These are phyloP conservation scores for Delonix regia DNA, from an alignment of 306 rosid species.

Conservation along the genomic window DNA sequence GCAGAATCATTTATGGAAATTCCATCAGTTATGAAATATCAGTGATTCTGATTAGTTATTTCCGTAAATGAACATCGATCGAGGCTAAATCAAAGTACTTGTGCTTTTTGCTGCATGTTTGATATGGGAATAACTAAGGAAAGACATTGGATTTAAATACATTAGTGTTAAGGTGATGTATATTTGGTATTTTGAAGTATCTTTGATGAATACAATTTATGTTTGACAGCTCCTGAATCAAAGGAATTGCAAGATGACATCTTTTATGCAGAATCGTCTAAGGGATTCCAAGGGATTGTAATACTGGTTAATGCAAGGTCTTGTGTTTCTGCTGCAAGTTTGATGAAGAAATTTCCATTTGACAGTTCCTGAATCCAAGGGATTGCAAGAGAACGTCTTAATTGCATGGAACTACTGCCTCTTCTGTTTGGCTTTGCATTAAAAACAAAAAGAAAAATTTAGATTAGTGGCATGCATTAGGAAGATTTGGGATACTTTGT, in stretches of 20 bases:
- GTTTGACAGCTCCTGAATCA: too few species aligned
- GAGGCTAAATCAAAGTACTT: neutral
- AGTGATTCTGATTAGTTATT: neutral
- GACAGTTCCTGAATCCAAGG: neutral
- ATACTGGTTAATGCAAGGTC: too few species aligned
- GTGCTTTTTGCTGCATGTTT: neutral
- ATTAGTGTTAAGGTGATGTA: neutral
- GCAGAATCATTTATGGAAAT: conserved; percentile 9
- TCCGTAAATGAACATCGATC: neutral
- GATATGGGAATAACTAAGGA: neutral
- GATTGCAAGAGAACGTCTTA: neutral
- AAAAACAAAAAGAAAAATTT: neutral
- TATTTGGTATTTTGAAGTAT: neutral
- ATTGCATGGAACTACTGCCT: neutral
- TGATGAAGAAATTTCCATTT: too few species aligned
- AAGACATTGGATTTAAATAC: neutral
- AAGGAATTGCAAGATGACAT: too few species aligned
- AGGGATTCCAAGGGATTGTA: too few species aligned
- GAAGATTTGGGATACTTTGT: too few species aligned
- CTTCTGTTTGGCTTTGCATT: neutral
- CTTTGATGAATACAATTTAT: neutral
- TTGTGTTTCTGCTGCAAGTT: too few species aligned
- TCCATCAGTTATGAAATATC: neutral
- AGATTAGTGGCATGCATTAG: neutral
- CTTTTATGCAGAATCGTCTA: too few species aligned